Conservation (phyloP, 352 stramenopile species). For the Pythium sukuiense region DNA sequence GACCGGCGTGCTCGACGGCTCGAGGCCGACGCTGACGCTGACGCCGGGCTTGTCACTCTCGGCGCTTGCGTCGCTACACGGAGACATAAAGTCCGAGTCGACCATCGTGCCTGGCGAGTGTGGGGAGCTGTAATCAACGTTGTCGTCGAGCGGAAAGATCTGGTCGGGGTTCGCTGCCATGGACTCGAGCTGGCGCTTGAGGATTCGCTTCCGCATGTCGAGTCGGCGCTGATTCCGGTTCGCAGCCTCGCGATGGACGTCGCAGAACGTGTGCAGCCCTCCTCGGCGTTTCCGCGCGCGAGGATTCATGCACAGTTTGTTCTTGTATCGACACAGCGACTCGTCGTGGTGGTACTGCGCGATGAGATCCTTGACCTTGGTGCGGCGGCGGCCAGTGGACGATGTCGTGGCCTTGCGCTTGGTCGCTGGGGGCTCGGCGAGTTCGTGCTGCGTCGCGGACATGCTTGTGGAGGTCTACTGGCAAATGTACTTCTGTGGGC, state of each 20-base stretch:
- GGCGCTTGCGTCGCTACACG: conserved; percentile 1
- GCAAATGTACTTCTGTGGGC: not conserved
- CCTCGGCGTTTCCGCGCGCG: conserved; percentile 23
- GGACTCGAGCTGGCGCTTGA: conserved; percentile 16
- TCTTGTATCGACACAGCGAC: conserved; percentile 26
- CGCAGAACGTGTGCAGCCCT: conserved; percentile 30
- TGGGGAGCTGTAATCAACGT: conserved; percentile 5
- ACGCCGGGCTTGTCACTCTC: not conserved
- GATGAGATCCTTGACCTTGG: conserved; percentile 18
- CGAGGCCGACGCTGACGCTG: not conserved
- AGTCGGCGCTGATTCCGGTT: conserved; percentile 29
- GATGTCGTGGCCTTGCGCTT: not conserved
- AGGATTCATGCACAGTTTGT: conserved; percentile 25
- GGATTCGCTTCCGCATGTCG: conserved; percentile 27
- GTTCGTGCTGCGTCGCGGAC: conserved; percentile 1
- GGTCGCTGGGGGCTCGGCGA: not conserved
- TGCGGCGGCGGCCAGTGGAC: conserved; percentile 4
- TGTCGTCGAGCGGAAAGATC: not conserved
- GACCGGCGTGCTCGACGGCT: conserved; percentile 16
- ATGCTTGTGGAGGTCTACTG: not conserved
- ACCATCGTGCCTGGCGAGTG: conserved; percentile 3
- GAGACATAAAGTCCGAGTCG: conserved; percentile 4
- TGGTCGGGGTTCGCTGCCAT: not conserved
- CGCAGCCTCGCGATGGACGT: conserved; percentile 25
- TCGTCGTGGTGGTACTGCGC: conserved; percentile 25